A percentile compares a stretch with the other conserved stretches of the same genome.
phyloP scores from a whole-genome alignment of 129 eudicot species.

The Arctium lappa region DNA sequence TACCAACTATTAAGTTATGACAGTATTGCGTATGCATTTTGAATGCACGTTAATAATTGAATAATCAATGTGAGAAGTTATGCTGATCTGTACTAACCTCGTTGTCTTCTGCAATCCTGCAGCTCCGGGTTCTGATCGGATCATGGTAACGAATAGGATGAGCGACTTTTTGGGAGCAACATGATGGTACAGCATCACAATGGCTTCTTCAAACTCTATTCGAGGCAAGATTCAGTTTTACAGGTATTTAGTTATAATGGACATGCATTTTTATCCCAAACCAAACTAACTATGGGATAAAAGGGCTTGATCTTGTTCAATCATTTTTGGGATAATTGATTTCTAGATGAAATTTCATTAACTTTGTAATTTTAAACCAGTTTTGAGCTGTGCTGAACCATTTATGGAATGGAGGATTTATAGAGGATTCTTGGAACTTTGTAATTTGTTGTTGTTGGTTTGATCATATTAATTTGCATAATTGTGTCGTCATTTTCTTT shows the following conservation, averaged over 20 bases:
- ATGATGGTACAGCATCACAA: background rate
- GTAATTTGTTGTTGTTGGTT: background rate
- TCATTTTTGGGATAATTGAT: slow-evolving; percentile 13
- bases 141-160: background rate
- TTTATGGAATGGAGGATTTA: background rate
- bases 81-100: slow-evolving; percentile 1
- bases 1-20: background rate
- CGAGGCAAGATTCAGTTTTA: background rate
- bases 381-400: slow-evolving; percentile 10
- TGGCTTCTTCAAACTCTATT: background rate
- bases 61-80: background rate
- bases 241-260: background rate
- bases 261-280: background rate
- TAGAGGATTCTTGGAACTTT: background rate
- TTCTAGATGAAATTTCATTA: slow-evolving; percentile 5
- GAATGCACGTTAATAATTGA: background rate
- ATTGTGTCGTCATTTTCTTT: background rate
- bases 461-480: background rate
- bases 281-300: background rate
- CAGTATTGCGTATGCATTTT: background rate
- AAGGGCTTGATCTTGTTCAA: background rate
- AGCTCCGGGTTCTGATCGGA: slow-evolving; percentile 8
- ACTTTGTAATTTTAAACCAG: background rate
- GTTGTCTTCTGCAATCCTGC: background rate
- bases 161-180: background rate